Percentiles rank a stretch among this genome's conserved stretches.
Conservation (phyloP, 2,329 filamentous ascomycete genomes). For the Trichoderma hamatum region DNA sequence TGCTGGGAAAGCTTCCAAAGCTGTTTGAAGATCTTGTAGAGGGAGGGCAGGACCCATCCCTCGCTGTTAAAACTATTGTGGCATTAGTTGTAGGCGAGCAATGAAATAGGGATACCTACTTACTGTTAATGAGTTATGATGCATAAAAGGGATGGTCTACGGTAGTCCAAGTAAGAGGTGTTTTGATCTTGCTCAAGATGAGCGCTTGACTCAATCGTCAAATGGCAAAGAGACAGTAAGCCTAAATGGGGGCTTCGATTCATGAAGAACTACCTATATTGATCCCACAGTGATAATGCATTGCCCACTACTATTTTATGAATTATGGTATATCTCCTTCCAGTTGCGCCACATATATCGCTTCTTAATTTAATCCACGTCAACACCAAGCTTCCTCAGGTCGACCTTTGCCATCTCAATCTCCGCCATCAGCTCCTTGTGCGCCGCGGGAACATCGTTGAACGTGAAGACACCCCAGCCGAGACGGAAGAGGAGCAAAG, state of each 20-base stretch:
- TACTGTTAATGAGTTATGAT: conserved; percentile 25
- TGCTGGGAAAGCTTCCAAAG: conserved; percentile 59
- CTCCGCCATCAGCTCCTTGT: conserved; percentile 85
- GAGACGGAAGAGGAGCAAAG: conserved; percentile 88
- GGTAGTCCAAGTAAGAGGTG: conserved; percentile 2
- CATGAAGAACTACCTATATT: not conserved
- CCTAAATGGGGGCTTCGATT: not conserved
- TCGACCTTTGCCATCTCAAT: conserved; percentile 77
- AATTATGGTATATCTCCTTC: conserved; percentile 4
- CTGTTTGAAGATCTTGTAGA: conserved; percentile 63
- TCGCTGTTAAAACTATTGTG: conserved; percentile 61
- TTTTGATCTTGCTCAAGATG: not conserved
- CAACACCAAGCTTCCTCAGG: conserved; percentile 72
- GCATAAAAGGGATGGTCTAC: conserved; percentile 13
- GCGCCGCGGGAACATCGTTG: conserved; percentile 90
- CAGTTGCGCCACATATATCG: conserved; percentile 24
- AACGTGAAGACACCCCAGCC: conserved; percentile 94
- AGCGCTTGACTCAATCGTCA: conserved; percentile 1
- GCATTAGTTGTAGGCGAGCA: conserved; percentile 59
- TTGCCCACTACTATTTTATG: conserved; percentile 21
- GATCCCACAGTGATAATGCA: conserved; percentile 13
- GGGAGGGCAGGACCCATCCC: conserved; percentile 56
- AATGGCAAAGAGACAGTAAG: not conserved
- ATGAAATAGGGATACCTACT: conserved; percentile 26
- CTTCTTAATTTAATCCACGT: conserved; percentile 63